Base-by-base conservation (phyloP, 2,329 filamentous ascomycete genomes). In the Alternaria incomplexa region DNA sequence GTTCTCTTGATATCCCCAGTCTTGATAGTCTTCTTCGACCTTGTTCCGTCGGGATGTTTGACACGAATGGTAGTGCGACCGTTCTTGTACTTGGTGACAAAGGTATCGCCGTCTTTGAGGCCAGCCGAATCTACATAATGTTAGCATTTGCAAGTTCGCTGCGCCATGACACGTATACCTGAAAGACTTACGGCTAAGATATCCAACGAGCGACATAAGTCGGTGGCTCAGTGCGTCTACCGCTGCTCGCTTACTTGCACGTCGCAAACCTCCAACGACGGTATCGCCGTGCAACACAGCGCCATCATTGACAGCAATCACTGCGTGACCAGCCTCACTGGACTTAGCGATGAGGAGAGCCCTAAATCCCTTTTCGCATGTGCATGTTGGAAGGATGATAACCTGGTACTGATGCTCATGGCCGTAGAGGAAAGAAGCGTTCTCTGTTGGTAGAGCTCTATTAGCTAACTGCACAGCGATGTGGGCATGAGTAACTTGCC, bases 121-220 rank as follows among this genome's bases (percentile, higher is more conserved):
- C 32, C 32, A 36, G 32, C 32, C 15, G 0, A 1, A n/a, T 36
- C 32, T 36, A 36, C 32, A 36, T n/a, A 36, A 36, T 36, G 32
- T 36, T 3, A 36, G 32, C 32, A n/a, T n/a, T 36, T 4, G 15
- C 32, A 36, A 36, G 32, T 36, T 36, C 15, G 32, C 0, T 0
- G 1, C 32, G 32, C 32, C 32, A 0, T 36, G 1, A 0, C 32
- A 36, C 15, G 0, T n/a, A 1, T 36, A 0, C 7, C 32, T 9
- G 32, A 3, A 36, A 36, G 15, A 36, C 32, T 36, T 36, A 36
- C 32, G 0, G 4, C 32, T 36, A n/a, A 36, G 32, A 36, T 36
- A 36, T 36, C 32, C 32, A 36, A 36, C 32, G 32, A 36, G 32
- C 32, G 32, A n/a, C 32, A 36, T 36, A 36, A 36, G 32, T 36